These are phyloP conservation scores for Chytriomyces hyalinus DNA, from an alignment of 192 early-diverging fungal species.

Conservation along the genomic window DNA sequence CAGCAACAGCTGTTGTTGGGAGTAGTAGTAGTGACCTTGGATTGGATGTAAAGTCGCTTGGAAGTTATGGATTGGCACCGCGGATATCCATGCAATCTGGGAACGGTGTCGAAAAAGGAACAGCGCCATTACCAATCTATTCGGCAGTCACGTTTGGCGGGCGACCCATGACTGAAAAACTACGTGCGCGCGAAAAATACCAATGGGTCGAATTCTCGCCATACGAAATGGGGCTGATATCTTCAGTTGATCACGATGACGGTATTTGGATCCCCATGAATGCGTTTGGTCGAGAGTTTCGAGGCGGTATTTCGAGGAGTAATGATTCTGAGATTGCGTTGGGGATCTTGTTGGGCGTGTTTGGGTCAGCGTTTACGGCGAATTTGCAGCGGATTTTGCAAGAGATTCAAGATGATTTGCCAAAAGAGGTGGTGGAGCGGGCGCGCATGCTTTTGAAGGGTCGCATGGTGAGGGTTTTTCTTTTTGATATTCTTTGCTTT, in stretches of 20 bases:
- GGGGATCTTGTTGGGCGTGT: slow-evolving; percentile 40
- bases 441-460: slow-evolving; percentile 33
- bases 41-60: neutral
- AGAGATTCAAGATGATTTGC: slow-evolving; percentile 39
- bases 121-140: slow-evolving; percentile 28
- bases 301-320: slow-evolving; percentile 5
- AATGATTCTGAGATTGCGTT: slow-evolving; percentile 36
- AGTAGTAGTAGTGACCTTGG: neutral
- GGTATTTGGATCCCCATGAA: slow-evolving; percentile 45
- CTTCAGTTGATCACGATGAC: neutral
- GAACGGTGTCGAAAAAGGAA: neutral
- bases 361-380: slow-evolving; percentile 52
- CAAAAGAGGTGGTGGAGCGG: slow-evolving; percentile 10
- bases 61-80: neutral
- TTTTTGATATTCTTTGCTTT: neutral
- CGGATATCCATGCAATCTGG: neutral
- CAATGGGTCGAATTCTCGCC: slow-evolving; percentile 52
- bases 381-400: slow-evolving; percentile 40
- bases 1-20: neutral
- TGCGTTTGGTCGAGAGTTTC: slow-evolving; percentile 39
- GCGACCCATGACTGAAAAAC: slow-evolving; percentile 9
- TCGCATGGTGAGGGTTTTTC: slow-evolving; percentile 24
- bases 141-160: slow-evolving; percentile 16
- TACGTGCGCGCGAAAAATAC: slow-evolving; percentile 26
- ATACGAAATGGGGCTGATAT: slow-evolving; percentile 40